Conservation (phyloP, 2,329 filamentous ascomycete genomes). For the Fusarium udum region DNA sequence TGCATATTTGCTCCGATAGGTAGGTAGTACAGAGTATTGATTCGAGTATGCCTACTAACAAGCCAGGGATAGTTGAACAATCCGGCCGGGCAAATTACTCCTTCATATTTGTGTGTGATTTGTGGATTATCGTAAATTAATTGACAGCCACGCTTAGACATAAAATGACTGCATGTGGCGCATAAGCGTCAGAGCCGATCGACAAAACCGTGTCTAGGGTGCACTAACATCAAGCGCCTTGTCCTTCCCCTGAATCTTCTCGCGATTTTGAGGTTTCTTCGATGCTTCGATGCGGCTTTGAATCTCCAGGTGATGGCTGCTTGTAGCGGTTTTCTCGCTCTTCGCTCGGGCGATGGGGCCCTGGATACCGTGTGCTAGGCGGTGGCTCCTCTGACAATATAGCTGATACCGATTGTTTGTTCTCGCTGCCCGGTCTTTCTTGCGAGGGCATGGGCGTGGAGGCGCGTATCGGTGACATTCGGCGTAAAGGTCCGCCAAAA, state of each 20-base stretch:
- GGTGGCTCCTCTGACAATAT: slow-evolving; percentile 44
- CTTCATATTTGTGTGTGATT: neutral
- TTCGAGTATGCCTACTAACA: neutral
- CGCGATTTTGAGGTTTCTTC: slow-evolving; percentile 25
- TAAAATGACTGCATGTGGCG: slow-evolving; percentile 22
- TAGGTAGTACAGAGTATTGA: slow-evolving; percentile 5
- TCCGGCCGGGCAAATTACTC: neutral
- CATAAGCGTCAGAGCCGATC: slow-evolving; percentile 27
- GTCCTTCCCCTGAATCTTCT: slow-evolving; percentile 31
- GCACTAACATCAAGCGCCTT: slow-evolving; percentile 22
- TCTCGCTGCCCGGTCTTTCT: slow-evolving; percentile 42
- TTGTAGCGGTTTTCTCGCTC: slow-evolving; percentile 27
- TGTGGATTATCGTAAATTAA: slow-evolving; percentile 6
- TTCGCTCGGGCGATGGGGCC: slow-evolving; percentile 11
- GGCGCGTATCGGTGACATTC: slow-evolving; percentile 39
- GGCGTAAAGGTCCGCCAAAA: slow-evolving; percentile 40
- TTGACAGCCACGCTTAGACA: neutral
- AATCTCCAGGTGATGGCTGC: slow-evolving; percentile 27
- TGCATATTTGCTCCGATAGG: neutral
- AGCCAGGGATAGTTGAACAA: neutral
- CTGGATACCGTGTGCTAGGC: slow-evolving; percentile 19
- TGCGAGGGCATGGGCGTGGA: slow-evolving; percentile 35
- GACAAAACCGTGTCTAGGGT: slow-evolving; percentile 21
- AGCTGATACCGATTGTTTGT: slow-evolving; percentile 49
- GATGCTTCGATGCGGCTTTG: slow-evolving; percentile 11